phyloP scores from a whole-genome alignment of 78 protist genomes.

The Dictyostelium purpureum region DNA sequence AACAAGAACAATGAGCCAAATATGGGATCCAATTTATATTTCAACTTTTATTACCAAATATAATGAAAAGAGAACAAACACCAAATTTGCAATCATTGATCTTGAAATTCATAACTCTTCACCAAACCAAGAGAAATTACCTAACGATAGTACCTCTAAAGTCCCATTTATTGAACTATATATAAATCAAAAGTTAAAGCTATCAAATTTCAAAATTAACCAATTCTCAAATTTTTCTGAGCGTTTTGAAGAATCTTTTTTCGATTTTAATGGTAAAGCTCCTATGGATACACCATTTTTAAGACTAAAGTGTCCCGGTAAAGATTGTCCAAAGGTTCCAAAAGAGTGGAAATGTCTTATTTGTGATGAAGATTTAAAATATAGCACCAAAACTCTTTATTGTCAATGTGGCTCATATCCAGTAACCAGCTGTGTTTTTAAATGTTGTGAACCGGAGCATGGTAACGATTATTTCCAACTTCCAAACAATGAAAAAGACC shows the following conservation, averaged over 20 bases:
- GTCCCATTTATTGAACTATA: not conserved
- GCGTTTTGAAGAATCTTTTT: not conserved
- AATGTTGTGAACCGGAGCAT: too few relatives aligned
- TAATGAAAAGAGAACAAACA: not conserved
- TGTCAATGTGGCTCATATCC: not conserved
- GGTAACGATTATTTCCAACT: too few relatives aligned
- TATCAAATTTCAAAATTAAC: not conserved
- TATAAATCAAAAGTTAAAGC: not conserved
- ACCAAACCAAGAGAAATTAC: too few relatives aligned
- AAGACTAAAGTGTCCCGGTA: not conserved
- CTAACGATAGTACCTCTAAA: not conserved
- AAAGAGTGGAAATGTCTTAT: not conserved
- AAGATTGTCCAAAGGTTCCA: not conserved
- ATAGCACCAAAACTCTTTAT: not conserved
- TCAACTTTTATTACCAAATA: not conserved
- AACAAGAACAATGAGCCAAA: not conserved
- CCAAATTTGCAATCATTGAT: not conserved
- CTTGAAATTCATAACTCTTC: not conserved
- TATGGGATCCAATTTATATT: not conserved
- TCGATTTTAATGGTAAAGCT: not conserved
- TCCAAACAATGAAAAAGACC: too few relatives aligned
- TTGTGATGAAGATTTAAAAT: not conserved
- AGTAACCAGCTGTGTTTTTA: not conserved
- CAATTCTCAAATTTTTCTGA: not conserved
- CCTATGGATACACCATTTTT: not conserved